Percentiles rank a stretch among this genome's conserved stretches.
These are phyloP conservation scores for Amaranthus tricolor DNA, from an alignment of 179 eudicot genomes.

Conservation along the genomic window DNA sequence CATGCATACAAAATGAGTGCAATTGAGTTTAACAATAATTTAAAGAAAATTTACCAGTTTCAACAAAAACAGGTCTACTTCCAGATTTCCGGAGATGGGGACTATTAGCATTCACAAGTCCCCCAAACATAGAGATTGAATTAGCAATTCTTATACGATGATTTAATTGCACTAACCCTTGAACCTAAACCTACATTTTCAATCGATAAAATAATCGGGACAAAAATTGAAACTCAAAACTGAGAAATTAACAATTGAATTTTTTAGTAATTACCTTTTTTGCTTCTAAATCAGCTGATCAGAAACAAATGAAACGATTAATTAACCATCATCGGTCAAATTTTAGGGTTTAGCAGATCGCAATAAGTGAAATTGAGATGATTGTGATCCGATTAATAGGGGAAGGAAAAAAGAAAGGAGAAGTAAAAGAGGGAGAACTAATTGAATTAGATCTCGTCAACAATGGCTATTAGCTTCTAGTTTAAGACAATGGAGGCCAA, in stretches of 20 bases:
- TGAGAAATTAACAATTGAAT: background rate
- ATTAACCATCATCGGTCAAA: background rate
- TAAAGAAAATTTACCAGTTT: constrained; percentile 42
- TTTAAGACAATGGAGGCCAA: too few species aligned
- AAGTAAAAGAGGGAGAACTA: background rate
- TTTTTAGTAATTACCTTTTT: too few species aligned
- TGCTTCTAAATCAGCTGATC: too few species aligned
- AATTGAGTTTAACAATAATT: background rate
- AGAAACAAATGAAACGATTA: too few species aligned
- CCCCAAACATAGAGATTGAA: constrained; percentile 77
- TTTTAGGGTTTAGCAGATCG: background rate
- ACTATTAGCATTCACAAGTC: constrained; percentile 55
- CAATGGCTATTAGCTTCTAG: background rate
- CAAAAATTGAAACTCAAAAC: background rate
- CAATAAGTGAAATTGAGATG: background rate
- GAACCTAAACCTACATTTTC: constrained; percentile 22
- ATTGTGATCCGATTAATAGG: background rate
- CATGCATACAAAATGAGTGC: background rate
- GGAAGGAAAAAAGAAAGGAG: background rate
- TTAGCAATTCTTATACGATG: constrained; percentile 6
- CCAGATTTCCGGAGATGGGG: constrained; percentile 93
- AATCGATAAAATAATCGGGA: background rate
- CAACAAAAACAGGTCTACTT: constrained; percentile 67
- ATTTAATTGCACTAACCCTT: constrained; percentile 13
- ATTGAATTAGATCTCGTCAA: constrained; percentile 9